These are phyloP conservation scores for Leccinum ponderosum DNA, from an alignment of 1,284 basidiomycete species.

Conservation along the genomic window DNA sequence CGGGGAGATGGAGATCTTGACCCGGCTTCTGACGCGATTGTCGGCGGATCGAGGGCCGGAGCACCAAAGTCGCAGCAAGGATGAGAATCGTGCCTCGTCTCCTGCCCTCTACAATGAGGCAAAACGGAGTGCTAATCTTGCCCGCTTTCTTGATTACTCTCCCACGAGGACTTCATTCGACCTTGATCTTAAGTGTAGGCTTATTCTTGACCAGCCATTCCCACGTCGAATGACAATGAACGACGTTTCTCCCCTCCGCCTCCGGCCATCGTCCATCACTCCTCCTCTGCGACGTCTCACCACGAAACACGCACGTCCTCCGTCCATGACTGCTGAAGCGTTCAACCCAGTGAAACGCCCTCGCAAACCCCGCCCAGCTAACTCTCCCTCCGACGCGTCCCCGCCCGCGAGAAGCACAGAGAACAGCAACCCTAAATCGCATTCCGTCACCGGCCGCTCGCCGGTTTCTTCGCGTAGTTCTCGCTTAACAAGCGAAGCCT, in stretches of 20 bases:
- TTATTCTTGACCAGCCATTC: slow-evolving; percentile 29
- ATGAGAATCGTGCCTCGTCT: slow-evolving; percentile 25
- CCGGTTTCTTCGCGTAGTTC: slow-evolving; percentile 21
- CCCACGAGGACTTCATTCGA: slow-evolving; percentile 34
- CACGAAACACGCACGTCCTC: slow-evolving; percentile 29
- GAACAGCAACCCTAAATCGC: slow-evolving; percentile 7
- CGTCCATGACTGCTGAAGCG: slow-evolving; percentile 30
- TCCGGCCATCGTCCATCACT: slow-evolving; percentile 32
- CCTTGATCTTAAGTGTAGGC: slow-evolving; percentile 33
- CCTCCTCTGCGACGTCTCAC: slow-evolving; percentile 29
- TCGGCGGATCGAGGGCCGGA: slow-evolving; percentile 24
- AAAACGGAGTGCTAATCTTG: slow-evolving; percentile 38
- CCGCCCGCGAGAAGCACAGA: slow-evolving; percentile 21
- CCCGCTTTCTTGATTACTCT: slow-evolving; percentile 40
- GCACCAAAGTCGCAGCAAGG: slow-evolving; percentile 1
- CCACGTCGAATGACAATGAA: slow-evolving; percentile 37
- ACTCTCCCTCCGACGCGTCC: slow-evolving; percentile 13
- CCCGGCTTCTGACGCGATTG: slow-evolving; percentile 26
- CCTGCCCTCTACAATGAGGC: slow-evolving; percentile 36
- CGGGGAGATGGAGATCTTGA: slow-evolving; percentile 35
- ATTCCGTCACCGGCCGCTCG: slow-evolving; percentile 19
- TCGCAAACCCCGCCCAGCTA: slow-evolving; percentile 23
- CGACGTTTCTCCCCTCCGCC: slow-evolving; percentile 37
- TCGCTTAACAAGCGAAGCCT: slow-evolving; percentile 23
- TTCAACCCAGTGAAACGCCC: slow-evolving; percentile 32